phyloP scores from a whole-genome alignment of 2,329 filamentous ascomycete genomes.

The Verticillium zaregamsianum region DNA sequence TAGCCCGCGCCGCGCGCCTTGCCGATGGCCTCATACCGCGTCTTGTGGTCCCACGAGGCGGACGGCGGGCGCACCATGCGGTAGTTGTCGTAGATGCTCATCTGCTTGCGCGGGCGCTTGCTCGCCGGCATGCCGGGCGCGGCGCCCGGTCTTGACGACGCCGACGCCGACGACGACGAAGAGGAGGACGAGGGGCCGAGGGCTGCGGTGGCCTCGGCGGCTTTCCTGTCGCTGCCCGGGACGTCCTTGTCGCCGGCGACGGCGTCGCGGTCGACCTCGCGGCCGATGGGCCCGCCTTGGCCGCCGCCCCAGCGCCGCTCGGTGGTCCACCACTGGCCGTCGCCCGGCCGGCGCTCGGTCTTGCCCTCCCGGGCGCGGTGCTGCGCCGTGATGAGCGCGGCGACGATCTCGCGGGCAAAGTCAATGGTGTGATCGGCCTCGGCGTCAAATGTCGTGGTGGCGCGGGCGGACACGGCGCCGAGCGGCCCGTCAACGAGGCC shows the following conservation, averaged over 20 bases:
- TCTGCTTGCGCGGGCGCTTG: slow-evolving; percentile 50
- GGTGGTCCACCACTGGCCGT: slow-evolving; percentile 58
- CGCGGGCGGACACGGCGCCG: slow-evolving; percentile 55
- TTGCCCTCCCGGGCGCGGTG: slow-evolving; percentile 57
- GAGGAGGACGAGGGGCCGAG: not conserved
- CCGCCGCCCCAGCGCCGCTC: slow-evolving; percentile 61
- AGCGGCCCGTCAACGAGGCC: slow-evolving; percentile 60
- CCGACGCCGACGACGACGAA: slow-evolving; percentile 2
- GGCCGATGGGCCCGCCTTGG: slow-evolving; percentile 57
- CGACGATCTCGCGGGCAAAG: slow-evolving; percentile 56
- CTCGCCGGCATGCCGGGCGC: slow-evolving; percentile 17
- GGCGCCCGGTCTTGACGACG: slow-evolving; percentile 11
- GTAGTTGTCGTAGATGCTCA: slow-evolving; percentile 60
- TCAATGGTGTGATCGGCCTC: slow-evolving; percentile 58
- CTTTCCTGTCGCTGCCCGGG: not conserved
- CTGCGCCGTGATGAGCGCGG: slow-evolving; percentile 59
- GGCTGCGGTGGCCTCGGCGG: slow-evolving; percentile 13
- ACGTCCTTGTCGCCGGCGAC: slow-evolving; percentile 41
- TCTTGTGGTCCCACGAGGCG: slow-evolving; percentile 57
- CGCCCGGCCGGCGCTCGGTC: slow-evolving; percentile 51
- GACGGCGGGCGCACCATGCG: slow-evolving; percentile 56
- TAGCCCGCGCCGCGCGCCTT: slow-evolving; percentile 39
- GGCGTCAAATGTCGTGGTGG: slow-evolving; percentile 47
- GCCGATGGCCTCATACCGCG: slow-evolving; percentile 54
- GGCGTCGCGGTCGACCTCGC: slow-evolving; percentile 49